Evolutionary conservation across 2,329 filamentous ascomycete species (phyloP).

Genomic region (Neopestalotiopsis clavispora): DNA sequence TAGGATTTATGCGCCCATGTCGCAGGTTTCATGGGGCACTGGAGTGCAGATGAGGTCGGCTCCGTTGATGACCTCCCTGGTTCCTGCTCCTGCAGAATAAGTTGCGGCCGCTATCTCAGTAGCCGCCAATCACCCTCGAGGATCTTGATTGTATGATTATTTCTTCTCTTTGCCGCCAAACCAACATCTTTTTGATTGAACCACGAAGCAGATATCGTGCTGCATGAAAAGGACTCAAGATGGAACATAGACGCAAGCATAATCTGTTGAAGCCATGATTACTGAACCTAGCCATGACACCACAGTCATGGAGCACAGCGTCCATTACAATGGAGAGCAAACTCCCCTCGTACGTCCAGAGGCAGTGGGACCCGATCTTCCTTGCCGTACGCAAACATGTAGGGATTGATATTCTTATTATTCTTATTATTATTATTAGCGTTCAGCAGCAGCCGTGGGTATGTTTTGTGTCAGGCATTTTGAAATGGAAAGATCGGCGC

Average conservation of each 20-base stretch:
- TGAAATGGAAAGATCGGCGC: conserved; percentile 12
- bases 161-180: not conserved
- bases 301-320: not conserved
- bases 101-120: not conserved
- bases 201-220: not conserved
- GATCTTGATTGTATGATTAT: not conserved
- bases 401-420: not conserved
- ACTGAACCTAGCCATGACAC: not conserved
- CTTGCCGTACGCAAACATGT: not conserved
- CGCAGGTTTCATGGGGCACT: not conserved
- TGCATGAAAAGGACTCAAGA: not conserved
- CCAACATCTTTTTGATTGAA: not conserved
- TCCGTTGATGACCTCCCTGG: not conserved
- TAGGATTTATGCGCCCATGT: not conserved
- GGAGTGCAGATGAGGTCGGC: not conserved
- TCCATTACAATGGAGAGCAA: not conserved
- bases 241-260: not conserved
- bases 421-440: not conserved
- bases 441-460: not conserved
- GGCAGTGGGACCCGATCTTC: not conserved
- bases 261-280: not conserved
- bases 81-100: not conserved
- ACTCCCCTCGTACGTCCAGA: not conserved
- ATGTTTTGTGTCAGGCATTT: conserved; percentile 13
- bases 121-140: not conserved